A percentile compares a stretch with the other conserved stretches of the same genome.
These are phyloP conservation scores for Rhizopogon vulgaris DNA, from an alignment of 768 basidiomycete species.

Conservation along the genomic window DNA sequence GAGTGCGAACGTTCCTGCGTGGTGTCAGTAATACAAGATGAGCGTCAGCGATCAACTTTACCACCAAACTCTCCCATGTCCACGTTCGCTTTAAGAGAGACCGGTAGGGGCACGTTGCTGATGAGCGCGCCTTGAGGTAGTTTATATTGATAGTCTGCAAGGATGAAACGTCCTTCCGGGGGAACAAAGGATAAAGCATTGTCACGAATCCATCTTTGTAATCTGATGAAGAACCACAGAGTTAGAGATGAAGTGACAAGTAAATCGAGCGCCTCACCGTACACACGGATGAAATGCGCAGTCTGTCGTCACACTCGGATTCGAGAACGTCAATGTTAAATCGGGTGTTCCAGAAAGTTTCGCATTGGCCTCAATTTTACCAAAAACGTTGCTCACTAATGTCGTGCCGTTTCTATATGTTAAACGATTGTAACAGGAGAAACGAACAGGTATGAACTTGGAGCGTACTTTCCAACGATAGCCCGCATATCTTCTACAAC, in stretches of 20 bases:
- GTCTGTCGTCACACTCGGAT: slow-evolving; percentile 66
- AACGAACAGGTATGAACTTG: background rate
- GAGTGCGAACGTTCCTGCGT: slow-evolving; percentile 52
- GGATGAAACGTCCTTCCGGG: slow-evolving; percentile 82
- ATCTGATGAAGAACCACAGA: slow-evolving; percentile 40
- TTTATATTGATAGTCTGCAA: slow-evolving; percentile 77
- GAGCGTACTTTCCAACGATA: slow-evolving; percentile 24
- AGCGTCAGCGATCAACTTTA: slow-evolving; percentile 3
- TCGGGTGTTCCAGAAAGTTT: slow-evolving; percentile 88
- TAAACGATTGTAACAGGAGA: background rate
- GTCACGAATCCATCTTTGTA: slow-evolving; percentile 75
- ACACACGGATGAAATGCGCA: slow-evolving; percentile 92
- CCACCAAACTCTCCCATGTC: slow-evolving; percentile 25
- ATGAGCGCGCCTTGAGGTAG: slow-evolving; percentile 29
- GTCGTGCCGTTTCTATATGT: slow-evolving; percentile 56
- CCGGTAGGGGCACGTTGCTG: slow-evolving; percentile 46
- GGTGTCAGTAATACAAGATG: background rate
- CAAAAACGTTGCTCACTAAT: slow-evolving; percentile 63
- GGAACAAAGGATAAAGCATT: slow-evolving; percentile 85
- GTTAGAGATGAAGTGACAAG: slow-evolving; percentile 1
- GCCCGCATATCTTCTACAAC: slow-evolving; percentile 74
- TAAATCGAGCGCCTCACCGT: slow-evolving; percentile 43
- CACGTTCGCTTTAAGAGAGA: slow-evolving; percentile 42
- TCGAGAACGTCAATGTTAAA: slow-evolving; percentile 68
- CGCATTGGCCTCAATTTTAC: slow-evolving; percentile 71